Evolutionary conservation across 2,329 filamentous ascomycete species (phyloP).

Genomic region (Claviceps digitariae): DNA sequence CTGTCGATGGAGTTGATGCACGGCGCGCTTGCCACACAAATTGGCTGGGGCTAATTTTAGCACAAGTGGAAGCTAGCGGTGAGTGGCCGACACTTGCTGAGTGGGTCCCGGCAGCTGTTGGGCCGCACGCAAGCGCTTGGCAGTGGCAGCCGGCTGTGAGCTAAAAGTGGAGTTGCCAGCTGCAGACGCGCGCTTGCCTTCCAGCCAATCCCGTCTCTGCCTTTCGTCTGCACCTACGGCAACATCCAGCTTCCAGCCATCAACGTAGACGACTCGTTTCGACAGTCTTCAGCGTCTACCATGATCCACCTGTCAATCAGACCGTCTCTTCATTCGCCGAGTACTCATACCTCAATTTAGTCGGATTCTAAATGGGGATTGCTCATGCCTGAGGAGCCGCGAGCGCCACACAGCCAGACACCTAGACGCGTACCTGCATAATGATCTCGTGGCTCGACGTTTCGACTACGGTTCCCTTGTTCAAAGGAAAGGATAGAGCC

Average conservation of each 20-base stretch:
- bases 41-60: neutral
- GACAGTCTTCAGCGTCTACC: neutral
- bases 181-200: slow-evolving; percentile 4
- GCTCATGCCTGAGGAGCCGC: neutral
- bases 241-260: neutral
- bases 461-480: neutral
- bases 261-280: neutral
- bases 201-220: slow-evolving; percentile 1
- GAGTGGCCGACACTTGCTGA: too few relatives aligned
- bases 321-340: neutral
- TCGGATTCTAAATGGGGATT: neutral
- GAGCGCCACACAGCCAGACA: neutral
- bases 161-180: neutral
- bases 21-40: neutral
- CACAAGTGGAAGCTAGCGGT: neutral
- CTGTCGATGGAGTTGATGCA: neutral
- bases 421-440: neutral
- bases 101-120: too few relatives aligned
- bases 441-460: neutral
- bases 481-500: neutral
- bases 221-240: neutral
- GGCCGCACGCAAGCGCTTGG: too few relatives aligned
- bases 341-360: neutral
- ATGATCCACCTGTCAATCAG: neutral
- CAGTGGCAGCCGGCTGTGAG: neutral